Conservation (phyloP, 805 yeast genomes). For the Zygotorulaspora danielsina region DNA sequence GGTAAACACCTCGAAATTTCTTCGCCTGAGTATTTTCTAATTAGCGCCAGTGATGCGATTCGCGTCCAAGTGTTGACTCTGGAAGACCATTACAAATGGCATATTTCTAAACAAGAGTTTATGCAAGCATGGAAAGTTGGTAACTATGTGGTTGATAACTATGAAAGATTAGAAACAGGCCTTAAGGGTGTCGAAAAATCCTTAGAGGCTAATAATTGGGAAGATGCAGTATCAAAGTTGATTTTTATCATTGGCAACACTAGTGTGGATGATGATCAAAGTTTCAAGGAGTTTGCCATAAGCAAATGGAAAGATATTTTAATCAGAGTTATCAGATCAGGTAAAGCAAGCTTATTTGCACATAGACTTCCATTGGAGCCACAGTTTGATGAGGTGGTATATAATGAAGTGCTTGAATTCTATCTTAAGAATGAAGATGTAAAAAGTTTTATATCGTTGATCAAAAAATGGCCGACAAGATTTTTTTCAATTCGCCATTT, state of each 20-base stretch:
- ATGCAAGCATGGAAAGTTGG: conserved; percentile 78
- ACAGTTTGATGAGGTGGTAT: conserved; percentile 39
- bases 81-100: conserved; percentile 73
- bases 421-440: conserved; percentile 40
- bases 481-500: conserved; percentile 47
- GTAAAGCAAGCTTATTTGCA: conserved; percentile 45
- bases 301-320: conserved; percentile 67
- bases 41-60: conserved; percentile 80
- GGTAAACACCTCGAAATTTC: conserved; percentile 44
- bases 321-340: conserved; percentile 45
- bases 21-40: conserved; percentile 50
- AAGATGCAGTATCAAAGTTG: conserved; percentile 49
- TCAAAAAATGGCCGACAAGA: conserved; percentile 54
- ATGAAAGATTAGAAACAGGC: conserved; percentile 58
- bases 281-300: conserved; percentile 23
- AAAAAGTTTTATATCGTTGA: conserved; percentile 39
- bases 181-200: conserved; percentile 44
- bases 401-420: conserved; percentile 44
- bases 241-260: conserved; percentile 36
- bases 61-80: conserved; percentile 67
- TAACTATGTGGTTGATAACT: conserved; percentile 47
- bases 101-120: conserved; percentile 47
- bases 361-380: conserved; percentile 51
- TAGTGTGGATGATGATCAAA: conserved; percentile 19
- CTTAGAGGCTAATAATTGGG: conserved; percentile 48